Evolutionary conservation across 768 basidiomycete species (phyloP).

Genomic region (Russula sp.): DNA sequence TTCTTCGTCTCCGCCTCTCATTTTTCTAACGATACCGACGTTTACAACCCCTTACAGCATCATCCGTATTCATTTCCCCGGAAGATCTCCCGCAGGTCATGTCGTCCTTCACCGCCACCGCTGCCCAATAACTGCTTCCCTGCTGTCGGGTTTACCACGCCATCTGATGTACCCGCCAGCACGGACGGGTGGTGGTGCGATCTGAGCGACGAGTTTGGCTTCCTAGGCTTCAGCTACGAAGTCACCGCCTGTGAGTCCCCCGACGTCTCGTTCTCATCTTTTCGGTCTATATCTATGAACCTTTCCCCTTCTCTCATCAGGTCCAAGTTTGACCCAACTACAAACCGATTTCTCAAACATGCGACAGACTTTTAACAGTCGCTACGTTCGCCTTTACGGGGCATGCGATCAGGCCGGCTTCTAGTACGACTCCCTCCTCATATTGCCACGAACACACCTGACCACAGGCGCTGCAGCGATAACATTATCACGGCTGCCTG

Average conservation of each 20-base stretch:
- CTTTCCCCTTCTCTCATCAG: conserved; percentile 37
- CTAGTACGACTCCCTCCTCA: conserved; percentile 36
- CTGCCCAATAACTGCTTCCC: conserved; percentile 38
- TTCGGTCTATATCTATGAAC: neutral
- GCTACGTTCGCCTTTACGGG: conserved; percentile 57
- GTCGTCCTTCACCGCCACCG: neutral
- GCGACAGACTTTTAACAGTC: conserved; percentile 52
- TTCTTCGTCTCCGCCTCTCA: conserved; percentile 6
- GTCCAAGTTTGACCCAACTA: conserved; percentile 53
- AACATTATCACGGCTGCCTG: conserved; percentile 66
- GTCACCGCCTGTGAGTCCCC: conserved; percentile 52
- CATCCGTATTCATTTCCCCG: neutral
- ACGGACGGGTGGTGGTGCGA: conserved; percentile 51
- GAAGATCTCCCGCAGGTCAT: conserved; percentile 12
- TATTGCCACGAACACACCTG: neutral
- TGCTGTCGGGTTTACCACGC: conserved; percentile 53
- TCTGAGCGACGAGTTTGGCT: conserved; percentile 61
- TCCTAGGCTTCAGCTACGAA: conserved; percentile 75
- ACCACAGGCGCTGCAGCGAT: conserved; percentile 40
- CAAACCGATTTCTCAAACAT: conserved; percentile 60
- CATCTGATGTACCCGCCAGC: conserved; percentile 43
- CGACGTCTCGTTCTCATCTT: neutral
- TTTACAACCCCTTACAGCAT: neutral
- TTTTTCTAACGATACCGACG: neutral
- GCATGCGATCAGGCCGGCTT: conserved; percentile 41